phyloP scores from a whole-genome alignment of 768 basidiomycete species.

The Pleurotus citrinopileatus region DNA sequence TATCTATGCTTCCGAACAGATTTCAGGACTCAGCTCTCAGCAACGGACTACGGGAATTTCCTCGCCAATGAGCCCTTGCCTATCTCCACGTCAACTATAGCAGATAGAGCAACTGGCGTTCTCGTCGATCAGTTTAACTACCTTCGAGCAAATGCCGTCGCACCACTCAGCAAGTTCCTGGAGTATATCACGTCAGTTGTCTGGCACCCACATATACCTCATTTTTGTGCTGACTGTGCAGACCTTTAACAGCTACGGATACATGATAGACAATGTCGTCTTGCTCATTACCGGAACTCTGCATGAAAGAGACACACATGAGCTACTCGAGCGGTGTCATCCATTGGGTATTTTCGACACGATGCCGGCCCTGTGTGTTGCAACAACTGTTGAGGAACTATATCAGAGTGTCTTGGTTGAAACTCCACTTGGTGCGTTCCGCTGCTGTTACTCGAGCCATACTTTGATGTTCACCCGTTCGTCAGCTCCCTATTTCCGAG shows the following conservation, averaged over 20 bases:
- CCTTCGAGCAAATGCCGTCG: constrained; percentile 85
- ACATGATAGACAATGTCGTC: constrained; percentile 99
- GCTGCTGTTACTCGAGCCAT: background rate
- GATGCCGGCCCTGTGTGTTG: constrained; percentile 98
- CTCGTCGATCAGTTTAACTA: constrained; percentile 98
- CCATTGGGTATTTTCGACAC: constrained; percentile 97
- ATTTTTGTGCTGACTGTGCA: constrained; percentile 12
- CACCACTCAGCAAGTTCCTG: constrained; percentile 87
- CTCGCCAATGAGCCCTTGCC: constrained; percentile 95
- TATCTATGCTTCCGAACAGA: constrained; percentile 45
- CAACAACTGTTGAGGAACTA: constrained; percentile 97
- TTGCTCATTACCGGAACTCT: constrained; percentile 96
- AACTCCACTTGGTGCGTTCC: constrained; percentile 84
- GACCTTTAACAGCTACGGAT: constrained; percentile 71
- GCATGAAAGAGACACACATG: constrained; percentile 96
- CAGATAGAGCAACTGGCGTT: constrained; percentile 94
- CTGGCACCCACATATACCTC: constrained; percentile 6
- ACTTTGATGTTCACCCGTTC: constrained; percentile 2
- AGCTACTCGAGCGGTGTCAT: constrained; percentile 94
- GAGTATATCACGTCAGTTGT: constrained; percentile 92
- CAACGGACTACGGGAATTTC: constrained; percentile 98
- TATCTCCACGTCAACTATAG: constrained; percentile 89
- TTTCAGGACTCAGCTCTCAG: constrained; percentile 90
- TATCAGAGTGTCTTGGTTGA: constrained; percentile 97
- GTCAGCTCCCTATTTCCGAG: constrained; percentile 91